Percentiles rank a stretch among this genome's conserved stretches.
phyloP scores from a whole-genome alignment of 2,329 filamentous ascomycete species.

The Neophaeococcomyces aloes region DNA sequence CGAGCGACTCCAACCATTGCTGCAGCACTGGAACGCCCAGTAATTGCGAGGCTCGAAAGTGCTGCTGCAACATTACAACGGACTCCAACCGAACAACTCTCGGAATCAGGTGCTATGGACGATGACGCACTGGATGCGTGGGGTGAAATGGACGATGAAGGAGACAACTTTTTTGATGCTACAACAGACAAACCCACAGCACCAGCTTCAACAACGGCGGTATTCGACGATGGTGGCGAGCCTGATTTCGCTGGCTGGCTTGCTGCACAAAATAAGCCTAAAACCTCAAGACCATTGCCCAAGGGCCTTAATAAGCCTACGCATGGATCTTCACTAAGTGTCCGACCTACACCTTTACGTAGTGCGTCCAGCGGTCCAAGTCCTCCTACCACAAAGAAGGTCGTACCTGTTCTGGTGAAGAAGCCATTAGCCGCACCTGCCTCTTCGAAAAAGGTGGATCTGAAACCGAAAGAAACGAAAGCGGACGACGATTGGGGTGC shows the following conservation, averaged over 20 bases:
- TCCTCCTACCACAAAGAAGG: constrained; percentile 24
- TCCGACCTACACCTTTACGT: constrained; percentile 28
- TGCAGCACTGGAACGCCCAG: constrained; percentile 9
- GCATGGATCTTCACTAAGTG: constrained; percentile 26
- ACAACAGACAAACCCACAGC: constrained; percentile 25
- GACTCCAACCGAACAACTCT: constrained; percentile 16
- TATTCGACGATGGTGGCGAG: constrained; percentile 72
- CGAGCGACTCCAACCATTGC: constrained; percentile 25
- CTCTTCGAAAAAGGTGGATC: constrained; percentile 48
- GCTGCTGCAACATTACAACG: constrained; percentile 11
- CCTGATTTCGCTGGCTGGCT: constrained; percentile 95
- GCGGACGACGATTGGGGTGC: constrained; percentile 40
- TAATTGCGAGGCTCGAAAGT: constrained; percentile 9
- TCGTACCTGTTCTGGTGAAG: constrained; percentile 33
- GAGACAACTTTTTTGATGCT: constrained; percentile 38
- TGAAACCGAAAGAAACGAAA: constrained; percentile 43
- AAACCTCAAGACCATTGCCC: constrained; percentile 61
- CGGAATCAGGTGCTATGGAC: constrained; percentile 39
- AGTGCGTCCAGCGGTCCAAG: constrained; percentile 28
- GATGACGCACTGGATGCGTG: constrained; percentile 63
- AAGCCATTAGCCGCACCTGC: constrained; percentile 25
- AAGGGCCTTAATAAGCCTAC: constrained; percentile 66
- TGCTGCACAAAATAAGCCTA: constrained; percentile 71
- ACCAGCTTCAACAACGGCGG: constrained; percentile 26
- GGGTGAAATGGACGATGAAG: constrained; percentile 55